A percentile compares a stretch with the other conserved stretches of the same genome.
Evolutionary conservation across 2,329 filamentous ascomycete species (phyloP).

Genomic region (Penicillium corylophilum): DNA sequence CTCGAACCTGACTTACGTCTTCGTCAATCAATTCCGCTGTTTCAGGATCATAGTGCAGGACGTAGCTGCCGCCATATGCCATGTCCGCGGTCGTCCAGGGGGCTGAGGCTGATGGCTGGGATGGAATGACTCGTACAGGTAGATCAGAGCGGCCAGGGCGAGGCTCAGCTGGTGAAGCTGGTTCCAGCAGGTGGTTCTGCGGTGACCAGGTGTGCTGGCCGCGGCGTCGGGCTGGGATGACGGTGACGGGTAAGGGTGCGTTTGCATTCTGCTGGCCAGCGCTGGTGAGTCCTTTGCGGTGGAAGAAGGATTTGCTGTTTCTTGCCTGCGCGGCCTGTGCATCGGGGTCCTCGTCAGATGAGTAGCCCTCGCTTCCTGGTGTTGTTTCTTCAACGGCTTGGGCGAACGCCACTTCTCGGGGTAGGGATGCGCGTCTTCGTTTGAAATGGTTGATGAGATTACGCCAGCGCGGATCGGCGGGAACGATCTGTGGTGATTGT

Average conservation of each 20-base stretch:
- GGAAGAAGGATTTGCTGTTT: constrained; percentile 49
- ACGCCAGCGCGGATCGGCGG: constrained; percentile 46
- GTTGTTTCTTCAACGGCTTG: constrained; percentile 47
- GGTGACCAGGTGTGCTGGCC: constrained; percentile 57
- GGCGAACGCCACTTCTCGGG: constrained; percentile 59
- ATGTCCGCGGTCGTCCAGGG: constrained; percentile 53
- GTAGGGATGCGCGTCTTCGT: constrained; percentile 57
- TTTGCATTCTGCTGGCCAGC: constrained; percentile 38
- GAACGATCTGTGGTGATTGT: constrained; percentile 35
- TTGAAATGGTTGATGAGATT: constrained; percentile 58
- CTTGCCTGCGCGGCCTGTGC: constrained; percentile 46
- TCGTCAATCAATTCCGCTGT: constrained; percentile 38
- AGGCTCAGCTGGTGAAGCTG: constrained; percentile 12
- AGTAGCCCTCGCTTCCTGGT: constrained; percentile 25
- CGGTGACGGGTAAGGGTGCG: constrained; percentile 54
- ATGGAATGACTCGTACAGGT: constrained; percentile 60
- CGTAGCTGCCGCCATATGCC: constrained; percentile 28
- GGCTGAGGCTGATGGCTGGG: constrained; percentile 54
- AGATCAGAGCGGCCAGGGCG: constrained; percentile 19
- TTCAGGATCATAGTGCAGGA: constrained; percentile 40
- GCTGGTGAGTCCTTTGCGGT: constrained; percentile 45
- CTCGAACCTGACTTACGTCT: constrained; percentile 16
- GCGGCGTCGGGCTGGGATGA: constrained; percentile 60
- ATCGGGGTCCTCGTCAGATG: constrained; percentile 39
- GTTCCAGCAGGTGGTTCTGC: constrained; percentile 29